These are phyloP conservation scores for Populus tomentosa DNA, from an alignment of 441 rosid species.

Conservation along the genomic window DNA sequence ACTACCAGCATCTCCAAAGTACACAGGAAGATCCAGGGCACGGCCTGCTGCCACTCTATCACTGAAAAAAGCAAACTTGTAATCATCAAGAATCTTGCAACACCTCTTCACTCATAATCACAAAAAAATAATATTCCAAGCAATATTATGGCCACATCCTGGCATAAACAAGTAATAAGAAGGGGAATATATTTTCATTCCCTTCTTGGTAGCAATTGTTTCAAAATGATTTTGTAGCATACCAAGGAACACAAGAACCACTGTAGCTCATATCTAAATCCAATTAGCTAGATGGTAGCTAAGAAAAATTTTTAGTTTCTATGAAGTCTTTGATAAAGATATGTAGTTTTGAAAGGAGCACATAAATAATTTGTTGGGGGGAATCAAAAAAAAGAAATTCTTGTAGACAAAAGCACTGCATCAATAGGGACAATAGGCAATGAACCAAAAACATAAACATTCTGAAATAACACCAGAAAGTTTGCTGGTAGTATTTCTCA, in stretches of 20 bases:
- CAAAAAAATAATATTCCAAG: neutral
- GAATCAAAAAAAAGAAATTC: neutral
- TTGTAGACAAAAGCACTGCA: neutral
- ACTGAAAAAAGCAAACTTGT: conserved; percentile 40
- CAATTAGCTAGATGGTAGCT: neutral
- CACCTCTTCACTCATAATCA: neutral
- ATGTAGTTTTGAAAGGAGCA: neutral
- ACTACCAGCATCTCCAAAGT: conserved; percentile 97
- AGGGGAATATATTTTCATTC: neutral
- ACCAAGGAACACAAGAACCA: neutral
- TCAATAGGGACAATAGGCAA: neutral
- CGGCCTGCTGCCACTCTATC: conserved; percentile 95
- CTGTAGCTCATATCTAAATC: neutral
- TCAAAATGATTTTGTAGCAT: neutral
- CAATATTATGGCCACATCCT: neutral
- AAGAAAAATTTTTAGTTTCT: neutral
- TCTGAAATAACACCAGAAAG: conserved; percentile 6
- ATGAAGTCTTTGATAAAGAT: conserved; percentile 2
- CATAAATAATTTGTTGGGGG: neutral
- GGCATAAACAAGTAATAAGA: neutral
- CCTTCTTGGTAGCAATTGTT: neutral
- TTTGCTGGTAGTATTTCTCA: neutral
- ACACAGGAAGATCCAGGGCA: conserved; percentile 92
- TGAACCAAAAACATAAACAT: neutral
- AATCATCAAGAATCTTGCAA: neutral